Conservation (phyloP, 768 basidiomycete species). For the Suillus lakei region DNA sequence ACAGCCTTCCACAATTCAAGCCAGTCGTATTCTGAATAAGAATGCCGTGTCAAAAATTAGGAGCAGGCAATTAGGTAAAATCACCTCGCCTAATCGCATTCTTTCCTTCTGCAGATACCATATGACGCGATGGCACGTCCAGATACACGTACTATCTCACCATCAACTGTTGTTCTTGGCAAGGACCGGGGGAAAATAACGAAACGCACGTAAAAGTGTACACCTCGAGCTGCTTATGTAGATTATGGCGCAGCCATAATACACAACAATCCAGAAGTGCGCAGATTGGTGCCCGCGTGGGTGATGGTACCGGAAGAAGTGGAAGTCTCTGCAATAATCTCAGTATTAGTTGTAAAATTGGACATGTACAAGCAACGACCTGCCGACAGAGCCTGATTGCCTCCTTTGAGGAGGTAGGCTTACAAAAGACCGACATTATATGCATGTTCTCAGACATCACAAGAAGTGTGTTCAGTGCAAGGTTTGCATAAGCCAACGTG, state of each 20-base stretch:
- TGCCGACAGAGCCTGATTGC: conserved; percentile 66
- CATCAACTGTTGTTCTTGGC: background rate
- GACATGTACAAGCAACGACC: conserved; percentile 37
- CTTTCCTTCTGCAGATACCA: conserved; percentile 61
- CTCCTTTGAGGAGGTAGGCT: conserved; percentile 36
- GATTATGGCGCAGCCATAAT: conserved; percentile 72
- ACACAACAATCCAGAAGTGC: conserved; percentile 71
- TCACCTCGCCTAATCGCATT: conserved; percentile 56
- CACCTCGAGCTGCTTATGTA: conserved; percentile 65
- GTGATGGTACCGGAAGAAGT: conserved; percentile 44
- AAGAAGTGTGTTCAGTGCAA: conserved; percentile 59
- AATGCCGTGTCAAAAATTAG: conserved; percentile 6
- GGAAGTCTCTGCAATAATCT: conserved; percentile 50
- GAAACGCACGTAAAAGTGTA: conserved; percentile 57
- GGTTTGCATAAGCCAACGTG: conserved; percentile 63
- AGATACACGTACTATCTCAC: conserved; percentile 54
- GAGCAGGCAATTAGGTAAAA: background rate
- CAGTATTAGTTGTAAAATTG: conserved; percentile 6
- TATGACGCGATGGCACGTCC: conserved; percentile 56
- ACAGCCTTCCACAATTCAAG: conserved; percentile 65
- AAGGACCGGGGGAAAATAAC: background rate
- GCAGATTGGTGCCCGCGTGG: conserved; percentile 53
- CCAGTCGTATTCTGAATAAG: conserved; percentile 64
- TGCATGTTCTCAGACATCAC: conserved; percentile 53
- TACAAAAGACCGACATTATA: conserved; percentile 50